Base-by-base conservation (phyloP, 2,329 filamentous ascomycete genomes). In the Phaeosphaeriaceae sp. region DNA sequence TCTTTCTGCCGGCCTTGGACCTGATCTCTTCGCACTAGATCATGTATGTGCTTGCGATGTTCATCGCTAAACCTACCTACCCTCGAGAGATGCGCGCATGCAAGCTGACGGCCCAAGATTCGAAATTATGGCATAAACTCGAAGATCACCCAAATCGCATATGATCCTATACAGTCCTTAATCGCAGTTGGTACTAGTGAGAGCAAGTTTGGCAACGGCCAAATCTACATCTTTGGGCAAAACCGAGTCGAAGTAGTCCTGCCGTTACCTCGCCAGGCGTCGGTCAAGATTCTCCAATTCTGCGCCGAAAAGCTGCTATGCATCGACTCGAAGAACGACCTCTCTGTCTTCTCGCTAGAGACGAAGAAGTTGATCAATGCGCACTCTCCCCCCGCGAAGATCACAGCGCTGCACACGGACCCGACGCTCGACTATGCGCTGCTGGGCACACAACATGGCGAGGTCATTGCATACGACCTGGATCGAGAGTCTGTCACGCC, bases 381-480 rank as follows among this genome's bases (percentile, higher is more conserved):
- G 33, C 90, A 93, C 73, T 87, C 91, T 3, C 89, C 92, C 10
- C 91, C 92, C 0, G 93, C 92, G 6, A 85, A 88, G 49, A 91
- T 93, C 20, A 89, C 87, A 15, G 85, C 87, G 31, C 75, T 98
- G 69, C 84, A 90, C 56, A 93, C 91, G 7, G 95, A 99, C 74
- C 92, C 94, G 0, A 91, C 92, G 80, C 83, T 99, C 59, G 95
- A 99, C 76, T 99, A 96, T 88, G 92, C 90, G 40, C 90, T 99
- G 61, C 82, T 98, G 46, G 95, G 93, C 13, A 81, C 93, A 61
- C 88, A 91, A 63, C 91, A 86, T 71, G 93, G 94, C 59, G 93
- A 98, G 57, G 84, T 98, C 11, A 84, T 94, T 58, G 92, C 92
- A n/a, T 99, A 94, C 74, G 95, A 99, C 75, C 83, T 99, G 55